phyloP scores from a whole-genome alignment of 495 filamentous ascomycete genomes.

The Aspergillus asperescens region DNA sequence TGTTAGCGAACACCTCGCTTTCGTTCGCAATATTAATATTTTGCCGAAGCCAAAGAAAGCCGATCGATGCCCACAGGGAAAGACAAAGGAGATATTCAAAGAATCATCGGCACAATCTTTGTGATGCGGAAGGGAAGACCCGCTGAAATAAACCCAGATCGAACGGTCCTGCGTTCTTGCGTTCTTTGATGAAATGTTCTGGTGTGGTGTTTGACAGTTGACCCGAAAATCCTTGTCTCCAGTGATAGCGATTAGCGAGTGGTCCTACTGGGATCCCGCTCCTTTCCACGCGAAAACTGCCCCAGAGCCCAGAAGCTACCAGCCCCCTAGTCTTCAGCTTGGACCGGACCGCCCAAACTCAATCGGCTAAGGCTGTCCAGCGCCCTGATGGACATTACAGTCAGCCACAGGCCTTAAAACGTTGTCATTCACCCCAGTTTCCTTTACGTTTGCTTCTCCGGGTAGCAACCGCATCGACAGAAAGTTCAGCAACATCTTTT shows the following conservation, averaged over 20 bases:
- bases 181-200: not conserved
- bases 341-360: slow-evolving; percentile 10
- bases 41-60: not conserved
- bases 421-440: not conserved
- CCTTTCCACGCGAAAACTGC: slow-evolving; percentile 20
- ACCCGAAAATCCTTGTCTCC: slow-evolving; percentile 14
- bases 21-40: too few species aligned
- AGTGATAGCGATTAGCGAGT: slow-evolving; percentile 8
- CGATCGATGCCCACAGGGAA: not conserved
- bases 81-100: not conserved
- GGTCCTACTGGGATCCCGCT: slow-evolving; percentile 18
- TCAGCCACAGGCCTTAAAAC: too few species aligned
- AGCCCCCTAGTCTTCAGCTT: slow-evolving; percentile 21
- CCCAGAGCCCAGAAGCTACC: slow-evolving; percentile 20
- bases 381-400: too few species aligned
- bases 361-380: too few species aligned
- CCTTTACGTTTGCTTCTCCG: not conserved
- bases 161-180: not conserved
- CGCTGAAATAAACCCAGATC: not conserved
- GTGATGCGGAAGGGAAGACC: not conserved
- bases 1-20: too few species aligned
- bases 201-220: too few species aligned
- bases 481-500: too few species aligned
- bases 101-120: not conserved
- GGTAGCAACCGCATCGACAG: slow-evolving; percentile 12